Base-by-base conservation (phyloP, 1,139 yeast species). In the Spathaspora sp. region DNA sequence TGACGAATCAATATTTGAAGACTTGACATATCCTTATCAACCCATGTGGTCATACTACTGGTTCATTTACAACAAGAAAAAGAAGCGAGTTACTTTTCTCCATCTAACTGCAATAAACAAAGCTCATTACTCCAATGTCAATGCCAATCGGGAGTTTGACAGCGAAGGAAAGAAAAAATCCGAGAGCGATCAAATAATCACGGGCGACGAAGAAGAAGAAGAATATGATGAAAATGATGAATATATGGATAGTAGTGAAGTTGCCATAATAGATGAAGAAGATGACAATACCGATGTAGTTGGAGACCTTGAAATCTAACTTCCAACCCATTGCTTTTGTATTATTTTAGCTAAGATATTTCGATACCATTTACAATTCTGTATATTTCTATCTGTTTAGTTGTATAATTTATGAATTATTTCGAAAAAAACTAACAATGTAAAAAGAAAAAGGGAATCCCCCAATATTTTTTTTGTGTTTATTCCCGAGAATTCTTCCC, bases 21-120 rank as follows among this genome's bases (percentile, higher is more conserved):
- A 73, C 64, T 64, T 72, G 52, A 80, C 63, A 49, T 84, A 82
- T 56, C 88, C 85, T 33, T 85, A 87, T 36, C 91, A 88, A 43
- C 80, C 86, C 1, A 72, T 87, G 67, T 93, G 99, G 99, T 86
- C 93, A 37, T 76, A 85, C 61, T 89, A 89, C 76, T 93, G 96
- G 86, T 93, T 93, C 64, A 83, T 93, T 44, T 90, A 88, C 67
- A 93, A 89, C 68, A 90, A 89, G 65, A 87, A 89, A 59, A 82
- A 87, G 66, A 93, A 91, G 68, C 78, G 98, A 52, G 98, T 93
- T 3, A 89, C 96, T 1, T 93, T 87, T 61, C 65, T 93, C 26
- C 88, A 89, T 58, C 60, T 75, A 47, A 70, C 70, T 4, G 80
- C 78, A 1, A 68, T 74, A 44, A 74, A 73, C 50, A 68, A 71